These are phyloP conservation scores for Xylariaceae sp. DNA, from an alignment of 2,329 filamentous ascomycete species.

Conservation along the genomic window DNA sequence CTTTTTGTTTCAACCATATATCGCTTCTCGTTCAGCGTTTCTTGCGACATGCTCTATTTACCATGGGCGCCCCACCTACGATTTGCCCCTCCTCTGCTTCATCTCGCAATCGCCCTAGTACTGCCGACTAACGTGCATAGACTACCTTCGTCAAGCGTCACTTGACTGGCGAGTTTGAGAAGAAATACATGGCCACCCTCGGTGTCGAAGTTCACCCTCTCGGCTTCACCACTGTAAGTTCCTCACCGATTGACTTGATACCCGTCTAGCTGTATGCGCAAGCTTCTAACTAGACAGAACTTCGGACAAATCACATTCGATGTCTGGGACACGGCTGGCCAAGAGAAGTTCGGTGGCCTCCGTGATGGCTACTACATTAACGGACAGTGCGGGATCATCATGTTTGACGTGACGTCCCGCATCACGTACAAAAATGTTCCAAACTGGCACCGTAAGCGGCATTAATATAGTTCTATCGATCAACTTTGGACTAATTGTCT, in stretches of 20 bases:
- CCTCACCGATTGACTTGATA: slow-evolving; percentile 31
- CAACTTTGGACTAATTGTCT: slow-evolving; percentile 22
- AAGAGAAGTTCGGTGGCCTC: slow-evolving; percentile 99
- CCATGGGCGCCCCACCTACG: slow-evolving; percentile 27
- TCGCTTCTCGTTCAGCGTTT: slow-evolving; percentile 9
- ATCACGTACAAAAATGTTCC: slow-evolving; percentile 99
- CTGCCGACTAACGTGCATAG: slow-evolving; percentile 54
- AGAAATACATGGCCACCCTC: slow-evolving; percentile 99
- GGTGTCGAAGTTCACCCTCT: slow-evolving; percentile 99
- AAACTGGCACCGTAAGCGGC: slow-evolving; percentile 97
- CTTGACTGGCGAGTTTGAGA: slow-evolving; percentile 99
- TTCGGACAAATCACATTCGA: slow-evolving; percentile 97
- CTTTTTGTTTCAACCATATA: slow-evolving; percentile 14
- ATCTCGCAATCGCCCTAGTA: slow-evolving; percentile 21
- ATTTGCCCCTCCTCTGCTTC: slow-evolving; percentile 35
- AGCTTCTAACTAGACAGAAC: slow-evolving; percentile 64
- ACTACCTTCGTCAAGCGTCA: slow-evolving; percentile 99
- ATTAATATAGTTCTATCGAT: slow-evolving; percentile 7
- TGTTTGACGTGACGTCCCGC: slow-evolving; percentile 99
- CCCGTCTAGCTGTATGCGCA: slow-evolving; percentile 23
- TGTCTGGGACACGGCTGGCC: slow-evolving; percentile 98
- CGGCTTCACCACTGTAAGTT: slow-evolving; percentile 92
- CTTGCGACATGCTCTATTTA: slow-evolving; percentile 19
- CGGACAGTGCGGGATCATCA: slow-evolving; percentile 99
- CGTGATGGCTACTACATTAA: slow-evolving; percentile 99